phyloP scores from a whole-genome alignment of 179 eudicot genomes.

The Drosera spatulata region DNA sequence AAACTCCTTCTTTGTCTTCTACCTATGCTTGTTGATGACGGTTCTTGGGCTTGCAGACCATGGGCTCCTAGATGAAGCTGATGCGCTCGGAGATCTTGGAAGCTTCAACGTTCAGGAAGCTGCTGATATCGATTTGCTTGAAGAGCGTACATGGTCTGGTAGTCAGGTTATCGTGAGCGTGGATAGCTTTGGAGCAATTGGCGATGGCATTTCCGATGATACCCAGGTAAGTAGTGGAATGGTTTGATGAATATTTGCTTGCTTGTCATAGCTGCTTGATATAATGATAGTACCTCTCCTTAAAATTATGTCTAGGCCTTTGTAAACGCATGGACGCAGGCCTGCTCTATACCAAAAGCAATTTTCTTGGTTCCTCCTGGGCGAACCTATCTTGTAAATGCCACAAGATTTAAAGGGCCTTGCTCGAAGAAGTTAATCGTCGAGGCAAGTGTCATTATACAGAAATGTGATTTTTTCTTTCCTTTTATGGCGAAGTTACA shows the following conservation, averaged over 20 bases:
- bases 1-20: slow-evolving; percentile 18
- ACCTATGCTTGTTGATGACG: slow-evolving; percentile 36
- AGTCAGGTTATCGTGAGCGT: slow-evolving; percentile 63
- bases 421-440: slow-evolving; percentile 43
- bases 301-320: slow-evolving; percentile 42
- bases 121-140: slow-evolving; percentile 25
- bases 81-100: slow-evolving; percentile 28
- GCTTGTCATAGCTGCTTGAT: neutral
- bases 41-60: slow-evolving; percentile 27
- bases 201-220: slow-evolving; percentile 82
- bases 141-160: slow-evolving; percentile 28
- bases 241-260: no score
- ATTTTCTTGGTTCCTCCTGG: slow-evolving; percentile 69
- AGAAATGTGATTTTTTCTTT: slow-evolving; percentile 3
- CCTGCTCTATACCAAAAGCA: slow-evolving; percentile 53
- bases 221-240: slow-evolving; percentile 36
- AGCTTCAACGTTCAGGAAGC: slow-evolving; percentile 36
- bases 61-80: slow-evolving; percentile 17
- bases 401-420: slow-evolving; percentile 80
- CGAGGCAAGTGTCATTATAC: slow-evolving; percentile 36
- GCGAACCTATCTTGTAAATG: slow-evolving; percentile 60
- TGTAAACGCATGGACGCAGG: slow-evolving; percentile 59
- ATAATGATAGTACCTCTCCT: neutral
- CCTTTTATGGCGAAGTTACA: neutral
- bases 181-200: slow-evolving; percentile 72